These are phyloP conservation scores for Vitis rotundifolia DNA, from an alignment of 164 flowering plant species.

Conservation along the genomic window DNA sequence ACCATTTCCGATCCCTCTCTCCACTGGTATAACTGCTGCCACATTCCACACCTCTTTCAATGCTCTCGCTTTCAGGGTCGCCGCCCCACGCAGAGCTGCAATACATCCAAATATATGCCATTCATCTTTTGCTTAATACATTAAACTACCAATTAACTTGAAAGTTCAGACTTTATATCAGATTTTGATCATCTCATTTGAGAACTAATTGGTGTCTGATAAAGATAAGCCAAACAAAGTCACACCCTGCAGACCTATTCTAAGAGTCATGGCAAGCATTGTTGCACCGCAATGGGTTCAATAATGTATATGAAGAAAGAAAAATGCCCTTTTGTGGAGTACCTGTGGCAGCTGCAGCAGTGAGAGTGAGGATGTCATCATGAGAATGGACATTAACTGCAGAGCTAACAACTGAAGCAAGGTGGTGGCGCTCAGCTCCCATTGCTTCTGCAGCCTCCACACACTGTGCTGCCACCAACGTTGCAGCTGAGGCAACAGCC, in stretches of 20 bases:
- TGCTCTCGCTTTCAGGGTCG: constrained; percentile 71
- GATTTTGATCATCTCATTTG: too few relatives aligned
- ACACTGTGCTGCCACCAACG: constrained; percentile 74
- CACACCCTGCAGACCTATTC: too few relatives aligned
- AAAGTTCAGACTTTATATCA: too few relatives aligned
- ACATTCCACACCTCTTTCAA: constrained; percentile 60
- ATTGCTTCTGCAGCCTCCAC: constrained; percentile 73
- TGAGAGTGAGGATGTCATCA: constrained; percentile 66
- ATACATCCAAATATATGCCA: neutral
- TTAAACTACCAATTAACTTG: too few relatives aligned
- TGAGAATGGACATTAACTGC: constrained; percentile 64
- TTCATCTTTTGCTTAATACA: neutral
- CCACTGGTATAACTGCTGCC: constrained; percentile 51
- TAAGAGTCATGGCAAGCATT: too few relatives aligned
- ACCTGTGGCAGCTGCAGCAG: constrained; percentile 86
- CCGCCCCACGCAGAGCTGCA: constrained; percentile 73
- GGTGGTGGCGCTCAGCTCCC: constrained; percentile 71
- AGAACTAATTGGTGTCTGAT: neutral
- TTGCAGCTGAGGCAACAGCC: constrained; percentile 75
- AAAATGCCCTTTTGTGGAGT: neutral
- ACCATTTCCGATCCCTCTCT: constrained; percentile 24
- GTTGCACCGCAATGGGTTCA: too few relatives aligned
- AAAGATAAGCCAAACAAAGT: neutral
- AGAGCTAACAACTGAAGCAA: constrained; percentile 58
- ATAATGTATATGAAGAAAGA: too few relatives aligned